Evolutionary conservation across 148 eudicot genomes (phyloP).

Genomic region (Gaultheria prostrata): DNA sequence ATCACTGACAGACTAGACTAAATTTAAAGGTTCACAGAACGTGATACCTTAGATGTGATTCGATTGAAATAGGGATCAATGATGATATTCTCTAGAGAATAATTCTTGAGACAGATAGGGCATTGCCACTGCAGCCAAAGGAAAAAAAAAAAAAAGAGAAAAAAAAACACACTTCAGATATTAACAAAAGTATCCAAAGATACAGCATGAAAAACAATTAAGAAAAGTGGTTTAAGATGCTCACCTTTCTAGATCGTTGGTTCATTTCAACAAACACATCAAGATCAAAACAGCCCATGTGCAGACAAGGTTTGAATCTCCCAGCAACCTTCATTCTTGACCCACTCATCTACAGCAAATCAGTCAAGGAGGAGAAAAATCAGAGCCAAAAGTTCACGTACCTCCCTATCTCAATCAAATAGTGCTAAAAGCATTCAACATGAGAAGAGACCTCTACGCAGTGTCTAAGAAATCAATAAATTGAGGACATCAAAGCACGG

Average conservation of each 20-base stretch:
- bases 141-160: not conserved
- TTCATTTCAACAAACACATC: conserved; percentile 69
- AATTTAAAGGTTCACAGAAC: not conserved
- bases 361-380: not conserved
- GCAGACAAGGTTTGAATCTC: conserved; percentile 67
- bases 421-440: not conserved
- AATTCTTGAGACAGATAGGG: conserved; percentile 94
- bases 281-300: conserved; percentile 85
- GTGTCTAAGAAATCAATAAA: not conserved
- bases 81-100: conserved; percentile 69
- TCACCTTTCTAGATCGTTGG: conserved; percentile 74
- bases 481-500: not conserved
- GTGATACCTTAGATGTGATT: conserved; percentile 68
- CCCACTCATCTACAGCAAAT: conserved; percentile 65
- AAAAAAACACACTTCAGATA: not conserved
- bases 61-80: conserved; percentile 94
- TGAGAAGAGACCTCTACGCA: not conserved
- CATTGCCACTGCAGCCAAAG: conserved; percentile 77
- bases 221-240: conserved; percentile 14
- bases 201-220: not conserved
- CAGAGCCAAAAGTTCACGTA: not conserved
- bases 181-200: not conserved
- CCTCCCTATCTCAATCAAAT: not conserved
- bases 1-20: not conserved
- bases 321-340: conserved; percentile 81